Evolutionary conservation across 805 yeast species (phyloP).

Genomic region (Metschnikowia anglica): DNA sequence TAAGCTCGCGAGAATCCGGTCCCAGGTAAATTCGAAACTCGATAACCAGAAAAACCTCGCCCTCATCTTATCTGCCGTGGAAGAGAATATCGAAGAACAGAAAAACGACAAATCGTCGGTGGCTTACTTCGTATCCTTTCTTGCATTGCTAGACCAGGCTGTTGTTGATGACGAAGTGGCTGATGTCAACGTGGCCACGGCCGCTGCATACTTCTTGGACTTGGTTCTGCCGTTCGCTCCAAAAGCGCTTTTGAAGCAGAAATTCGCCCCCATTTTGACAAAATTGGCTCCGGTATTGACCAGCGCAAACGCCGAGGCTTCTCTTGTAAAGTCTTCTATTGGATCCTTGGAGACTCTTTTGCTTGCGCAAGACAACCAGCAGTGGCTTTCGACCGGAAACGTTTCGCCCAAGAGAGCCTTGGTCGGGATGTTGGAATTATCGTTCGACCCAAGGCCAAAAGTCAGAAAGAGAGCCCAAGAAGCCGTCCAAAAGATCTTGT

Average conservation of each 20-base stretch:
- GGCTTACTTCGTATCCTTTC: slow-evolving; percentile 81
- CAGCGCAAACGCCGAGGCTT: slow-evolving; percentile 67
- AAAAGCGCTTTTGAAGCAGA: slow-evolving; percentile 62
- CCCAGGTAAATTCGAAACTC: slow-evolving; percentile 73
- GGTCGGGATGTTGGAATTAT: slow-evolving; percentile 70
- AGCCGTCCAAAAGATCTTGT: slow-evolving; percentile 65
- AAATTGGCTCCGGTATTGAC: slow-evolving; percentile 81
- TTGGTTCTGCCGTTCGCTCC: slow-evolving; percentile 74
- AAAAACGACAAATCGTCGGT: slow-evolving; percentile 62
- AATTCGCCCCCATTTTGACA: slow-evolving; percentile 73
- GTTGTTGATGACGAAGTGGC: slow-evolving; percentile 47
- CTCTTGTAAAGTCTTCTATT: slow-evolving; percentile 75
- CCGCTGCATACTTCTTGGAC: slow-evolving; percentile 80
- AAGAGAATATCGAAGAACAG: slow-evolving; percentile 76
- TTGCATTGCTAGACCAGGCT: slow-evolving; percentile 78
- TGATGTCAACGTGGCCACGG: slow-evolving; percentile 65
- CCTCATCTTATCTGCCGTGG: slow-evolving; percentile 81
- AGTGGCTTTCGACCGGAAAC: slow-evolving; percentile 64
- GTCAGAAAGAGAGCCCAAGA: slow-evolving; percentile 95
- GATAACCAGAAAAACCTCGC: slow-evolving; percentile 87
- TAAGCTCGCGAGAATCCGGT: slow-evolving; percentile 64
- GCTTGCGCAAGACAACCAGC: slow-evolving; percentile 71
- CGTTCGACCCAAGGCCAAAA: slow-evolving; percentile 88
- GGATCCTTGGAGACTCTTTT: slow-evolving; percentile 82
- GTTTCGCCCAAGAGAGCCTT: slow-evolving; percentile 82